Conservation (phyloP, 176 grass and related monocot species). For the Avena eriantha region DNA sequence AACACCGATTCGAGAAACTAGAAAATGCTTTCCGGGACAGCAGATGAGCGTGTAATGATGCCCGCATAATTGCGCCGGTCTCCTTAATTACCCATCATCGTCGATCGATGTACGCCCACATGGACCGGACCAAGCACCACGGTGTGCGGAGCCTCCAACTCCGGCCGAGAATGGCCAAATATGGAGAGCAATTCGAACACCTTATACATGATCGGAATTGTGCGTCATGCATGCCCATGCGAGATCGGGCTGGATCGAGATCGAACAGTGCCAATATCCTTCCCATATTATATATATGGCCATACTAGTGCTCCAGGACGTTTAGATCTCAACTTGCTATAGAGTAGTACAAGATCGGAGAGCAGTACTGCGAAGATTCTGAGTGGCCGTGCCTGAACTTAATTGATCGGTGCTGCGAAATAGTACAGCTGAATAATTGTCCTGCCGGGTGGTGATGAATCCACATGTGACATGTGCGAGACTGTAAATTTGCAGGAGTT, state of each 20-base stretch:
- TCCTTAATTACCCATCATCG: not conserved
- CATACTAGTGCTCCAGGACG: not conserved
- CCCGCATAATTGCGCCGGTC: not conserved
- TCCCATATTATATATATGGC: conserved; percentile 1
- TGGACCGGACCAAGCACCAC: not conserved
- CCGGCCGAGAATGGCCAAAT: conserved; percentile 38
- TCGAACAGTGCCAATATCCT: not conserved
- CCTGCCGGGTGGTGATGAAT: not conserved
- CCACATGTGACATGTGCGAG: not conserved
- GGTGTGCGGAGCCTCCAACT: not conserved
- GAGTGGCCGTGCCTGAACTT: not conserved
- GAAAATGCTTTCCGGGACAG: not conserved
- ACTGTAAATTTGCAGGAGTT: conserved; percentile 7
- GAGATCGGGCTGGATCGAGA: not conserved
- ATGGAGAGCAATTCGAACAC: not conserved
- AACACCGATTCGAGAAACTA: conserved; percentile 9
- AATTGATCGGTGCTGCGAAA: not conserved
- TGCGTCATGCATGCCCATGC: not conserved
- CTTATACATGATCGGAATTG: not conserved
- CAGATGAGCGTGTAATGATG: conserved; percentile 36
- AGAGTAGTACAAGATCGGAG: conserved; percentile 9
- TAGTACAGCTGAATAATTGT: conserved; percentile 14
- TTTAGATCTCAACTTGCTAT: conserved; percentile 30
- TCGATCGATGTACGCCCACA: conserved; percentile 3
- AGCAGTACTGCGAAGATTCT: conserved; percentile 42